phyloP scores from a whole-genome alignment of 306 rosid species.

The Prosopis cineraria region DNA sequence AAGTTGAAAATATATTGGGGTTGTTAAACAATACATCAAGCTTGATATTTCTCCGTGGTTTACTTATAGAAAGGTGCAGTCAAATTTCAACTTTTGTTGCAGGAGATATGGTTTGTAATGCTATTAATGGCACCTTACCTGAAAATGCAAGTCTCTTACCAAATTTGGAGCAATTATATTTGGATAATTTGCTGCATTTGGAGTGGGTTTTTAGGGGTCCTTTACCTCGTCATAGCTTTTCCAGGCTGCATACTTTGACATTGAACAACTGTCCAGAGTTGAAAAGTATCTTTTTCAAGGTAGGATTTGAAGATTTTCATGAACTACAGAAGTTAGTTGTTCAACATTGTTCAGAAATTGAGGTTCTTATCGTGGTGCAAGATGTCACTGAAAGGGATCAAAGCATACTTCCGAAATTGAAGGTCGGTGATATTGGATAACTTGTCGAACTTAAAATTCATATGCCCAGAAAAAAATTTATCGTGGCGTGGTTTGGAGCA shows the following conservation, averaged over 20 bases:
- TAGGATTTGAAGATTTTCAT: slow-evolving; percentile 16
- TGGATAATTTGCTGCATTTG: slow-evolving; percentile 22
- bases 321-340: slow-evolving; percentile 32
- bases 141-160: slow-evolving; percentile 7
- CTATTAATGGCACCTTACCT: background rate
- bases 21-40: background rate
- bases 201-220: slow-evolving; percentile 25
- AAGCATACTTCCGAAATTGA: slow-evolving; percentile 33
- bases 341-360: slow-evolving; percentile 30
- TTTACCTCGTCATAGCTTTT: slow-evolving; percentile 16
- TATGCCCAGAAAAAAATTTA: slow-evolving; percentile 22
- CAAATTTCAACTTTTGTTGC: slow-evolving; percentile 5
- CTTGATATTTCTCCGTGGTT: background rate
- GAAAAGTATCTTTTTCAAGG: slow-evolving; percentile 21
- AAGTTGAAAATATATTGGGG: background rate
- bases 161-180: slow-evolving; percentile 32
- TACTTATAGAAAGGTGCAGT: slow-evolving; percentile 2
- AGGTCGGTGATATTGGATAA: slow-evolving; percentile 17
- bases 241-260: slow-evolving; percentile 19
- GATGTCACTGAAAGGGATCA: background rate
- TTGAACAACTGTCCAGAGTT: slow-evolving; percentile 30
- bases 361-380: slow-evolving; percentile 1
- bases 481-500: slow-evolving; percentile 32
- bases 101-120: background rate
- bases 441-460: slow-evolving; percentile 5